These are phyloP conservation scores for Zychaea mexicana DNA, from an alignment of 371 early-diverging fungal genomes.

Conservation along the genomic window DNA sequence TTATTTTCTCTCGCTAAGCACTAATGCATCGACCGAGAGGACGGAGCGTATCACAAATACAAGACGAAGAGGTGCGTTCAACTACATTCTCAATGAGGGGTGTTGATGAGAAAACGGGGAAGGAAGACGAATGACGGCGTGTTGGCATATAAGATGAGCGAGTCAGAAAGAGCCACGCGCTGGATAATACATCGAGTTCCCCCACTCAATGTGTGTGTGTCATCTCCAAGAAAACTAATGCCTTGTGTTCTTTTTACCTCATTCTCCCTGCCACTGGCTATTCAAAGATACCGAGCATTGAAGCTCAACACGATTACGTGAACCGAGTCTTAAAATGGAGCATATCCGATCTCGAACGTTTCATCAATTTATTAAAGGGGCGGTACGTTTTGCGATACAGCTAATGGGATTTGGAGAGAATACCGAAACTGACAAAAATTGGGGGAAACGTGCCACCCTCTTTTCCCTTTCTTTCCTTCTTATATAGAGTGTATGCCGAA, in stretches of 20 bases:
- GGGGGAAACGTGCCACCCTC: too few relatives aligned
- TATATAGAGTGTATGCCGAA: slow-evolving; percentile 38
- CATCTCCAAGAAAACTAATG: not conserved
- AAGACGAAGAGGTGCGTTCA: slow-evolving; percentile 17
- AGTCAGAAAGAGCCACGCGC: not conserved
- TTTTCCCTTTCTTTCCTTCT: not conserved
- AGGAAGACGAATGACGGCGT: not conserved
- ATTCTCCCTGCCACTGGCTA: too few relatives aligned
- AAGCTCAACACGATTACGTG: slow-evolving; percentile 39
- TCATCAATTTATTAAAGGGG: slow-evolving; percentile 34
- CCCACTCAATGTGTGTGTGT: not conserved
- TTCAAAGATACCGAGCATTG: slow-evolving; percentile 41
- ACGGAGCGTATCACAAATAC: slow-evolving; percentile 19
- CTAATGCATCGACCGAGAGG: slow-evolving; percentile 20
- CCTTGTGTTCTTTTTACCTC: not conserved
- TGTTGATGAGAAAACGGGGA: not conserved
- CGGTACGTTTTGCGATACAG: slow-evolving; percentile 25
- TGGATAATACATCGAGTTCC: not conserved
- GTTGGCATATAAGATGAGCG: not conserved
- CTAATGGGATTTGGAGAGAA: not conserved
- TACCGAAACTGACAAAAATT: not conserved
- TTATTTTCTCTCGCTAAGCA: not conserved
- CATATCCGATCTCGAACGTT: slow-evolving; percentile 42
- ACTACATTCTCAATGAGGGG: too few relatives aligned
- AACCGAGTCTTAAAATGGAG: slow-evolving; percentile 47